Conservation (phyloP, 306 rosid genomes). For the Vicia villosa region DNA sequence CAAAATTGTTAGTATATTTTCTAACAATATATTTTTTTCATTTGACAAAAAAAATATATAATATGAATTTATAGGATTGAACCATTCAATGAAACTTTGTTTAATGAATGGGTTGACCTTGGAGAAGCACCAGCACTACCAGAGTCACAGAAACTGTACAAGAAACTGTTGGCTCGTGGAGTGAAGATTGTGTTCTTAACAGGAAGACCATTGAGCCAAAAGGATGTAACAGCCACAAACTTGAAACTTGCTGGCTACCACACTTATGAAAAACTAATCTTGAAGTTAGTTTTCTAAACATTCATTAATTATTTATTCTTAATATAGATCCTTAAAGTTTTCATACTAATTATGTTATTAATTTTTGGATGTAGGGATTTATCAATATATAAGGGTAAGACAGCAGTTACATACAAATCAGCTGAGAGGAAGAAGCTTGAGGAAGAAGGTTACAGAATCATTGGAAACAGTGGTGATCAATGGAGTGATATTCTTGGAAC, state of each 20-base stretch:
- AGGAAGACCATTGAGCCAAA: conserved; percentile 39
- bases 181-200: conserved; percentile 56
- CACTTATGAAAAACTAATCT: conserved; percentile 51
- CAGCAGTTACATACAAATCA: conserved; percentile 54
- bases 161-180: conserved; percentile 37
- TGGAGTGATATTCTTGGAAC: conserved; percentile 75
- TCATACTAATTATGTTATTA: too few species aligned
- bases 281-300: conserved; percentile 43
- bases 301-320: background rate
- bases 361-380: background rate
- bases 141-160: conserved; percentile 49
- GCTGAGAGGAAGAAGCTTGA: conserved; percentile 47
- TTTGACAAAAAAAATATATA: too few species aligned
- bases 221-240: conserved; percentile 28
- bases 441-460: conserved; percentile 46
- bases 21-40: background rate
- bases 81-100: conserved; percentile 17
- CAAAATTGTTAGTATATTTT: too few species aligned
- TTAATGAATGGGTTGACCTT: conserved; percentile 41
- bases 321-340: too few species aligned
- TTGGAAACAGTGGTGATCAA: conserved; percentile 73
- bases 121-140: conserved; percentile 57
- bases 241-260: conserved; percentile 46
- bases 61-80: conserved; percentile 43
- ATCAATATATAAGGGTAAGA: background rate